phyloP scores from a whole-genome alignment of 2,329 filamentous ascomycete genomes.

The Cytospora schulzeri region DNA sequence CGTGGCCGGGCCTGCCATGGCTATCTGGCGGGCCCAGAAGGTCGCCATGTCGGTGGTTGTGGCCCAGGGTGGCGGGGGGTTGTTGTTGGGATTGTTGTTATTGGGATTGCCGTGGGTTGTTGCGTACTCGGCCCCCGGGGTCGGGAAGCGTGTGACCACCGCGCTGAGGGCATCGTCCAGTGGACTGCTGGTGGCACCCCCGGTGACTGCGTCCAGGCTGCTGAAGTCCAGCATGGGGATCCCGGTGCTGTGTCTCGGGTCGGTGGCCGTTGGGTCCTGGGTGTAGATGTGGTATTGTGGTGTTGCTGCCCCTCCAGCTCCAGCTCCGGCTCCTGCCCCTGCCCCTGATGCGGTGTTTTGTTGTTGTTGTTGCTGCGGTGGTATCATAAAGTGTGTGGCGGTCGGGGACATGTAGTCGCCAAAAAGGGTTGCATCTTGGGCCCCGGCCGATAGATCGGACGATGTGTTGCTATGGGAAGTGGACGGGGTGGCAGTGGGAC shows the following conservation, averaged over 20 bases:
- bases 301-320: too few species aligned
- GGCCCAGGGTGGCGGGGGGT: too few species aligned
- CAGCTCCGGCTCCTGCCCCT: too few species aligned
- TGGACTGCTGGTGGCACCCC: background rate
- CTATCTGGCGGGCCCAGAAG: background rate
- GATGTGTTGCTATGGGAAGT: background rate
- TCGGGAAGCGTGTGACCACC: slow-evolving; percentile 11
- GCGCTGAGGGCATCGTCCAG: slow-evolving; percentile 5
- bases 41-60: slow-evolving; percentile 3
- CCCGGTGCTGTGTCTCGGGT: background rate
- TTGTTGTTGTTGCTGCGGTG: too few species aligned
- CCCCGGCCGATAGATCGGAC: background rate
- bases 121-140: background rate
- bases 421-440: slow-evolving; percentile 4
- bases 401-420: slow-evolving; percentile 6
- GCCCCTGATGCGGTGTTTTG: too few species aligned
- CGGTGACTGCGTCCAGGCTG: background rate
- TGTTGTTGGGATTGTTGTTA: background rate
- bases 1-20: too few species aligned
- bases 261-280: background rate
- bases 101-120: background rate
- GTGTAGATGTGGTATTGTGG: background rate
- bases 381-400: too few species aligned
- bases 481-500: background rate
- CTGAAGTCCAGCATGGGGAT: background rate